Evolutionary conservation across 2,329 filamentous ascomycete species (phyloP).

Genomic region (Karstenula rhodostoma): DNA sequence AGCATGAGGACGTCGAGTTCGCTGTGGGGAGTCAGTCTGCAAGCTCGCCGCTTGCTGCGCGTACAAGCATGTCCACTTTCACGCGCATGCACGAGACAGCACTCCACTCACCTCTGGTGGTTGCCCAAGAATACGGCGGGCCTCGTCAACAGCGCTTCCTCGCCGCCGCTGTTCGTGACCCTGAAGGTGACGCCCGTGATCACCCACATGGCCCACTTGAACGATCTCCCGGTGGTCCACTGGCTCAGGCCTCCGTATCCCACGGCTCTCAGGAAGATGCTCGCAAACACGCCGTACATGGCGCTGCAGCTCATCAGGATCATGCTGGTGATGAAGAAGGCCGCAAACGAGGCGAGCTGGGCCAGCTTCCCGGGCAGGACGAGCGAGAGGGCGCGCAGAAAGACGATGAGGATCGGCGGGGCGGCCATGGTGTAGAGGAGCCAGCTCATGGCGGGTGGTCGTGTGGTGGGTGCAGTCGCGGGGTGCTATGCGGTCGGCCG

Average conservation of each 20-base stretch:
- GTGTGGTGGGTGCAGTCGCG: conserved; percentile 14
- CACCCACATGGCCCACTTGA: conserved; percentile 79
- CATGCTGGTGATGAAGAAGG: conserved; percentile 64
- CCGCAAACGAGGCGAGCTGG: conserved; percentile 66
- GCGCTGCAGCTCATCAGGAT: conserved; percentile 54
- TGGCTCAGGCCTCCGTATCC: conserved; percentile 81
- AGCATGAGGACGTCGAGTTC: conserved; percentile 95
- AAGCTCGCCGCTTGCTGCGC: background rate
- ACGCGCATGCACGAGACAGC: background rate
- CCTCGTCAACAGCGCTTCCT: conserved; percentile 54
- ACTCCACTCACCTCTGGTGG: conserved; percentile 74
- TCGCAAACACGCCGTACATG: conserved; percentile 77
- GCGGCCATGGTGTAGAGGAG: conserved; percentile 40
- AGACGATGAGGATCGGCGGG: conserved; percentile 36
- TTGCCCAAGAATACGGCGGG: conserved; percentile 94
- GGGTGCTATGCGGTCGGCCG: conserved; percentile 13
- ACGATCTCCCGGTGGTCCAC: conserved; percentile 81
- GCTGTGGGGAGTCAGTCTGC: conserved; percentile 38
- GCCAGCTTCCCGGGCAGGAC: conserved; percentile 39
- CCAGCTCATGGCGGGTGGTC: conserved; percentile 39
- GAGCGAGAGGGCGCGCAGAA: conserved; percentile 38
- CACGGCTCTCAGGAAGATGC: conserved; percentile 72
- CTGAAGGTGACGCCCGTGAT: conserved; percentile 81
- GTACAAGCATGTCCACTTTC: background rate
- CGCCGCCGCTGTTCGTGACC: conserved; percentile 59